A percentile compares a stretch with the other conserved stretches of the same genome.
Evolutionary conservation across 257 asterid species (phyloP).

Genomic region (Capsicum rhomboideum): DNA sequence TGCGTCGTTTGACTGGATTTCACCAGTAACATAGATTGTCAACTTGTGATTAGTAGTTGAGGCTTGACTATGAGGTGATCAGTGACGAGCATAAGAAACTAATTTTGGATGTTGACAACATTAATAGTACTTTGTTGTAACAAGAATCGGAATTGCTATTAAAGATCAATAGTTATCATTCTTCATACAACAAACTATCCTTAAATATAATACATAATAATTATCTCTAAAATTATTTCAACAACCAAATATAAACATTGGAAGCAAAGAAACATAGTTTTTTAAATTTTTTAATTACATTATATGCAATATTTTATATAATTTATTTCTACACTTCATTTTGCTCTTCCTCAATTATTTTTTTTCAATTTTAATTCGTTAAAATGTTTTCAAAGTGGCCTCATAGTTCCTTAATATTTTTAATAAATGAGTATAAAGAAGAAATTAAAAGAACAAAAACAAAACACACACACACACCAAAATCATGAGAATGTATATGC

Average conservation of each 20-base stretch:
- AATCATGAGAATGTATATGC: neutral
- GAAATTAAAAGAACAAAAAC: neutral
- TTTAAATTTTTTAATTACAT: neutral
- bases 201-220: neutral
- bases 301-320: neutral
- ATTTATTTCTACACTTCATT: neutral
- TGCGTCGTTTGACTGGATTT: neutral
- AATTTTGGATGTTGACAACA: neutral
- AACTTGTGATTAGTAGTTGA: neutral
- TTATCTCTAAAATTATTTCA: neutral
- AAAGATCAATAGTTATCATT: no score
- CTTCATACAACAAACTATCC: neutral
- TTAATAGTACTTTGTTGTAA: no score
- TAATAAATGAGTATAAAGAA: neutral
- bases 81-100: neutral
- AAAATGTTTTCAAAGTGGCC: neutral
- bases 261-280: neutral
- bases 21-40: neutral
- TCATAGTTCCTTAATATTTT: no score
- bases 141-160: no score
- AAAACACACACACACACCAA: neutral
- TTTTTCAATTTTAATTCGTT: neutral
- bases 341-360: neutral
- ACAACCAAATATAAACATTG: neutral
- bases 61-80: neutral